Evolutionary conservation across 164 flowering plant species (phyloP), one percentile per base, ranked within the genome.

Genomic region (Piper betle): DNA sequence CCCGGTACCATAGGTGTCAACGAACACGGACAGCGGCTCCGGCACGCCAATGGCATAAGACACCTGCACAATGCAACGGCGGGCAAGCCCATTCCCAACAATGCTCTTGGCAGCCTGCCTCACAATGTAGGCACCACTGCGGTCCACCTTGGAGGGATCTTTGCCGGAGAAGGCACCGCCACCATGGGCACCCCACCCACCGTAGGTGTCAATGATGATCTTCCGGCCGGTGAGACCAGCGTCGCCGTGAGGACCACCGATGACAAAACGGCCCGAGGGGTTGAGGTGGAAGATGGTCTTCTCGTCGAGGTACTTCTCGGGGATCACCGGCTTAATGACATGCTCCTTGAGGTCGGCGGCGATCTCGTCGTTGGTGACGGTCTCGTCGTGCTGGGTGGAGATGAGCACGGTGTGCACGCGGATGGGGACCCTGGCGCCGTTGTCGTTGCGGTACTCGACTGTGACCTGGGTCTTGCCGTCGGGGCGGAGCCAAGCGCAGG

Each of bases 141-240:
- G 77, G 73, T 84, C 90, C 65, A 84, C 90, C 84, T 84, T 84
- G 63, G 86, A 80, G 2, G 90, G 90, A 71, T 84, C 90, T 71
- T 84, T 84, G 6, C 90, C 90, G 0, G 90, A 84, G 82, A 84
- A 84, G 39, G 90, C 90, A 72, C 90, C 90, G 55, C 90, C 90
- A 37, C 90, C 90, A 41, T 84, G 90, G 60, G 90, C 90, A 65
- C 90, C 90, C 90, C 90, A 84, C 4, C 90, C 90, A 59, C 90
- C 90, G 60, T 84, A 84, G 55, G 90, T 84, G 68, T 84, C 90
- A 13, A 84, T 80, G 66, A 85, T 83, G 79, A 85, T 85, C 78
- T 85, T 85, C 38, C 91, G 77, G 17, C 91, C 91, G 3, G 91
- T 85, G 64, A 85, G 86, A 62, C 91, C 91, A 4, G 91, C 91